Percentiles rank a stretch among this genome's conserved stretches.
Conservation (phyloP, 2,329 filamentous ascomycete species). For the Fusarium siculi region DNA sequence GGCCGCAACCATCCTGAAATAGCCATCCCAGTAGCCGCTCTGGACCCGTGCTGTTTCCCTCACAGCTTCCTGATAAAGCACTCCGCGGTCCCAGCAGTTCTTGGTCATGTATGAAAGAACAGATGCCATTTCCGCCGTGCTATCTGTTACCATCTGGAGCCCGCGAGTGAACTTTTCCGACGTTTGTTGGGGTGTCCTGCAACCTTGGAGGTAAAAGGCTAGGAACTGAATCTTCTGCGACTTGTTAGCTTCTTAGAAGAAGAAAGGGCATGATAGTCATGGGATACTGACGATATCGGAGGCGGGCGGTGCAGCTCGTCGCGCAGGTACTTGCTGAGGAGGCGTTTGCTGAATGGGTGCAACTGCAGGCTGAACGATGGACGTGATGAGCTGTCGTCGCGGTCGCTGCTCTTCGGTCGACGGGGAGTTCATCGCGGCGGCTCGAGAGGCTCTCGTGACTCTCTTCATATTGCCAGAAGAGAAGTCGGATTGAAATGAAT, state of each 20-base stretch:
- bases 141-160: neutral
- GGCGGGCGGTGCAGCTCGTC: neutral
- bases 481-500: neutral
- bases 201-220: neutral
- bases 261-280: accelerated
- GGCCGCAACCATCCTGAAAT: neutral
- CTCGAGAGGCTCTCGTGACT: neutral
- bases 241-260: neutral
- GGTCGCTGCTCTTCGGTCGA: neutral
- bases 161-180: neutral
- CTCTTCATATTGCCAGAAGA: neutral
- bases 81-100: accelerated
- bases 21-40: neutral
- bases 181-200: neutral
- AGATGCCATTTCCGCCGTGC: neutral
- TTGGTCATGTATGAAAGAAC: neutral
- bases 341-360: neutral
- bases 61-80: neutral
- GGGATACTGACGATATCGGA: neutral
- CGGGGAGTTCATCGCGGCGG: neutral
- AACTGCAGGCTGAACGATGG: neutral
- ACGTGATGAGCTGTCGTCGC: neutral
- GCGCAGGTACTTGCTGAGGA: neutral
- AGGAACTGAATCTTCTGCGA: neutral
- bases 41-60: neutral